phyloP scores from a whole-genome alignment of 352 stramenopile genomes.

The Pythium vanterpoolii region DNA sequence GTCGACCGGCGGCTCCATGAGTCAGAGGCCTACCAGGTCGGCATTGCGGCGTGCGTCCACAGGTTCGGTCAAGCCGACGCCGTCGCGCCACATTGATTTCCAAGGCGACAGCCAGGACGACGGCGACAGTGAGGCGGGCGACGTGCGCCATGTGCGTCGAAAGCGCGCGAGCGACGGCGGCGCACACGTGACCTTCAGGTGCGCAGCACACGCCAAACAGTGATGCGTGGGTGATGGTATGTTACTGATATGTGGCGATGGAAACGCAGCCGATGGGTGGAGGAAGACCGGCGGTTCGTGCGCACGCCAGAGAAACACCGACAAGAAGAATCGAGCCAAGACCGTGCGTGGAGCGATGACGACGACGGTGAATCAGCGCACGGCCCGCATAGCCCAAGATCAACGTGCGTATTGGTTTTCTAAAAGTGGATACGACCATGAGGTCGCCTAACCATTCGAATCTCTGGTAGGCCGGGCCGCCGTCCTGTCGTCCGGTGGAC shows the following conservation, averaged over 20 bases:
- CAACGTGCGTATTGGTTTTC: not conserved
- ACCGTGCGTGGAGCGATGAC: constrained; percentile 2
- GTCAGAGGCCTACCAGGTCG: not conserved
- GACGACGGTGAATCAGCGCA: not conserved
- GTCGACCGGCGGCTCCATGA: not conserved
- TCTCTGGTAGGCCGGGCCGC: not conserved
- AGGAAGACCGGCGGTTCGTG: not conserved
- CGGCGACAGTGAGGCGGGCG: not conserved
- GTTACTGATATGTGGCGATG: not conserved
- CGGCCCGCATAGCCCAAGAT: not conserved
- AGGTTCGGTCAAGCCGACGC: constrained; percentile 4
- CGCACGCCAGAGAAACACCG: not conserved
- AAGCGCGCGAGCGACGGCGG: constrained; percentile 6
- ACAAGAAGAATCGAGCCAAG: not conserved
- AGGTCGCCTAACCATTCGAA: not conserved
- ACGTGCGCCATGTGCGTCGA: not conserved
- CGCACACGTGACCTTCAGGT: constrained; percentile 10
- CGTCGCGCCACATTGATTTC: constrained; percentile 36
- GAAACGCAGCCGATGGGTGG: not conserved
- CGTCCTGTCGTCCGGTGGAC: constrained; percentile 30
- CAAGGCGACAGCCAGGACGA: constrained; percentile 18
- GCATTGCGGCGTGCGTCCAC: constrained; percentile 7
- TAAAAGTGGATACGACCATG: not conserved
- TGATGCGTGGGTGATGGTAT: not conserved
- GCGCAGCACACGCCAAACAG: not conserved